Evolutionary conservation across 176 grass and related monocot genomes (phyloP).

Genomic region (Phragmites australis): DNA sequence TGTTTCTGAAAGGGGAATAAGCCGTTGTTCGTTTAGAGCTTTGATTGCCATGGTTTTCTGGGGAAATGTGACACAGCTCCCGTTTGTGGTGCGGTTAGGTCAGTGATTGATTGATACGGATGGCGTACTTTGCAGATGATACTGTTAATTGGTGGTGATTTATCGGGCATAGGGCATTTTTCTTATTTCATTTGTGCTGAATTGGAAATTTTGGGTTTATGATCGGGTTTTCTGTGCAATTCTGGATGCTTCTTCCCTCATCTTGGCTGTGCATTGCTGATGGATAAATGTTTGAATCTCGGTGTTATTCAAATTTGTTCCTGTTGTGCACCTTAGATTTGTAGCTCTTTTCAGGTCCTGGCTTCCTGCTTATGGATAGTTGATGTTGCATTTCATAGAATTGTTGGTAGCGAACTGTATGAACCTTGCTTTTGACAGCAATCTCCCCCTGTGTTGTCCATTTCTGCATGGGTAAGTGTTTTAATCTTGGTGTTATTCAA

Average conservation of each 20-base stretch:
- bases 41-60: conserved; percentile 3
- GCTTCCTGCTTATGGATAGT: background rate
- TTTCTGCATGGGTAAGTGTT: background rate
- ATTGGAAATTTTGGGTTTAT: background rate
- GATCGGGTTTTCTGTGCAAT: background rate
- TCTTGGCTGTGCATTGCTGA: background rate
- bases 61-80: background rate
- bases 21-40: background rate
- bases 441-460: background rate
- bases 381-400: background rate
- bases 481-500: background rate
- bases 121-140: background rate
- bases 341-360: background rate
- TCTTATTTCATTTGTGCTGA: background rate
- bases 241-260: background rate
- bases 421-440: background rate
- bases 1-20: background rate
- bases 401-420: background rate
- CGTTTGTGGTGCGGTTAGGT: background rate
- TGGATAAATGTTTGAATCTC: background rate
- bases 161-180: background rate
- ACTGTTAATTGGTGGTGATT: background rate
- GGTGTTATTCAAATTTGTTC: background rate
- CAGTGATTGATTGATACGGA: background rate
- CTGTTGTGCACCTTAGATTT: background rate